Percentiles rank a stretch among this genome's conserved stretches.
Conservation (phyloP, 116 monocot genomes). For the Papilionanthe hybrid region DNA sequence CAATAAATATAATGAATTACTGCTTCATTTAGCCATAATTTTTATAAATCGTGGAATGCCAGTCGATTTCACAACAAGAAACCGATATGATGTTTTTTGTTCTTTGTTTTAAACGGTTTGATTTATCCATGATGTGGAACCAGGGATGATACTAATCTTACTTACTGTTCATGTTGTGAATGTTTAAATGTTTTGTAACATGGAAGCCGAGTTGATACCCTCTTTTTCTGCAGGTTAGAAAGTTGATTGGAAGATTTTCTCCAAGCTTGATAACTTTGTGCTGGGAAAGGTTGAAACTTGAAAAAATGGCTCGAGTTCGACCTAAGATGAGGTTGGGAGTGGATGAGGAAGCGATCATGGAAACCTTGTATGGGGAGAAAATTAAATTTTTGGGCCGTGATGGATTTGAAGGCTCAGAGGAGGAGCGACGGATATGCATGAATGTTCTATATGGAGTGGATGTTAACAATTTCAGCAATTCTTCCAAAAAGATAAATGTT, state of each 20-base stretch:
- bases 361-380: constrained; percentile 38
- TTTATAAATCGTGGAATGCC: too few species aligned
- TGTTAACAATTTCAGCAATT: not conserved
- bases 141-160: too few species aligned
- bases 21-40: too few species aligned
- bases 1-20: too few species aligned
- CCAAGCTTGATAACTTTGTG: too few species aligned
- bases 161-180: too few species aligned
- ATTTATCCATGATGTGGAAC: too few species aligned
- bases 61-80: too few species aligned
- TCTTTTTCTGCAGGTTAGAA: not conserved
- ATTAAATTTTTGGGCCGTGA: constrained; percentile 15
- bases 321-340: not conserved
- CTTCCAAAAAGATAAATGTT: not conserved
- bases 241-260: not conserved
- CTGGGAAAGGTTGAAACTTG: not conserved
- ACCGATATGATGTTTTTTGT: too few species aligned
- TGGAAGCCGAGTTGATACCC: not conserved
- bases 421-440: constrained; percentile 38
- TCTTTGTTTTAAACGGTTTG: too few species aligned
- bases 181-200: not conserved
- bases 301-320: not conserved
- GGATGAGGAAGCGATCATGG: constrained; percentile 25
- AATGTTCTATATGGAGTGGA: constrained; percentile 21
- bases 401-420: constrained; percentile 35